These are phyloP conservation scores for Aureobasidium subglaciale DNA, from an alignment of 2,329 filamentous ascomycete species.

Conservation along the genomic window DNA sequence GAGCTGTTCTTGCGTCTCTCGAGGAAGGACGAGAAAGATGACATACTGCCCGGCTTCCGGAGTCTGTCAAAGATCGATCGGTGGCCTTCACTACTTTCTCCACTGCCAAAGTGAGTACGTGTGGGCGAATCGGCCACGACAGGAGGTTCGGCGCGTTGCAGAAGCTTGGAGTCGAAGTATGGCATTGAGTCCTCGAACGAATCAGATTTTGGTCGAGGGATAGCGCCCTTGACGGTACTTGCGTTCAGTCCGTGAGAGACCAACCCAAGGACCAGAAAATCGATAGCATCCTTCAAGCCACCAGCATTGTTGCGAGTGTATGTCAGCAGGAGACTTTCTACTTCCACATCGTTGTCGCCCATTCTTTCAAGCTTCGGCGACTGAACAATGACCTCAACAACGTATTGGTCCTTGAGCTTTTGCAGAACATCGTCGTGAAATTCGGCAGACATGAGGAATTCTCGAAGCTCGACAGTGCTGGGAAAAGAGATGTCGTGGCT, in stretches of 20 bases:
- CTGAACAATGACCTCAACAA: conserved; percentile 75
- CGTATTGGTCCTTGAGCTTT: conserved; percentile 85
- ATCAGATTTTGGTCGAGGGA: conserved; percentile 95
- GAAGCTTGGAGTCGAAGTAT: conserved; percentile 93
- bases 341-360: conserved; percentile 35
- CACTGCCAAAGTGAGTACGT: conserved; percentile 75
- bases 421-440: conserved; percentile 73
- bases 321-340: conserved; percentile 42
- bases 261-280: conserved; percentile 81
- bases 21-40: conserved; percentile 90
- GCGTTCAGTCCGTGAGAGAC: conserved; percentile 85
- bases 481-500: conserved; percentile 85
- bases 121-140: conserved; percentile 79
- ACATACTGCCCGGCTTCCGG: conserved; percentile 89
- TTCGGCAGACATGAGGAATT: conserved; percentile 73
- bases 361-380: conserved; percentile 35
- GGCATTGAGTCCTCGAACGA: conserved; percentile 96
- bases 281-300: conserved; percentile 89
- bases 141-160: conserved; percentile 81
- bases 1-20: conserved; percentile 92
- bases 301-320: conserved; percentile 98
- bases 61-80: conserved; percentile 85
- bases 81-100: conserved; percentile 59
- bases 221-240: conserved; percentile 82
- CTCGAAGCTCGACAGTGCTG: conserved; percentile 65